Conservation (phyloP, 108 stramenopile genomes). For the Skeletonema grethae region DNA sequence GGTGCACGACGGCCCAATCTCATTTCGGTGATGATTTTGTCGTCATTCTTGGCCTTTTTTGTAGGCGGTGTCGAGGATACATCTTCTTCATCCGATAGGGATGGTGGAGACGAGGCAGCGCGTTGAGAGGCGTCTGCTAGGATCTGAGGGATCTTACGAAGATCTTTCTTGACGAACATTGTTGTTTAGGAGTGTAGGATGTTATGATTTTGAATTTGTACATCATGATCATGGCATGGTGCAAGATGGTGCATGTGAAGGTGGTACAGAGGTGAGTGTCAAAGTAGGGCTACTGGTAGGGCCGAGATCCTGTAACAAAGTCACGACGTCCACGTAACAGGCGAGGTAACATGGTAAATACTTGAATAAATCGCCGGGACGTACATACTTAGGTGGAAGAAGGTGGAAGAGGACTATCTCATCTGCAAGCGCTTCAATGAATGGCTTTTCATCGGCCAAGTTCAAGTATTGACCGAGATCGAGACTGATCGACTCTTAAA, state of each 20-base stretch:
- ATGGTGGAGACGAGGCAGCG: slow-evolving; percentile 3
- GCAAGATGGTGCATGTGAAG: not conserved
- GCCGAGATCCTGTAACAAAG: too few species aligned
- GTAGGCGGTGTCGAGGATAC: slow-evolving; percentile 22
- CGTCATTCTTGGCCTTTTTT: slow-evolving; percentile 12
- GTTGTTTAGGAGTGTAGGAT: not conserved
- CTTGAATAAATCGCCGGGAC: too few species aligned
- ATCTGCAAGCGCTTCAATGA: too few species aligned
- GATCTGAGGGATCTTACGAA: slow-evolving; percentile 71
- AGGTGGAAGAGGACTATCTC: too few species aligned
- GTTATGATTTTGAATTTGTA: not conserved
- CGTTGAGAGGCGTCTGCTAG: slow-evolving; percentile 50
- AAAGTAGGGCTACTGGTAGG: too few species aligned
- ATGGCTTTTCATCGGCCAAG: too few species aligned
- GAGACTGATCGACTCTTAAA: too few species aligned
- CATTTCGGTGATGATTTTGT: slow-evolving; percentile 16
- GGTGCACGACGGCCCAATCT: slow-evolving; percentile 26
- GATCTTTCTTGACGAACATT: slow-evolving; percentile 79
- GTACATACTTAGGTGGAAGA: too few species aligned
- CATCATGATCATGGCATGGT: not conserved
- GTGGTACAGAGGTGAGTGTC: too few species aligned
- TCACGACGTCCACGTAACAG: too few species aligned
- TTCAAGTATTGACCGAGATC: too few species aligned
- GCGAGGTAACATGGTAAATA: too few species aligned
- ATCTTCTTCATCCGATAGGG: not conserved